A percentile compares a stretch with the other conserved stretches of the same genome.
These are phyloP conservation scores for Tulasnella sp. DNA, from an alignment of 768 basidiomycete species.

Conservation along the genomic window DNA sequence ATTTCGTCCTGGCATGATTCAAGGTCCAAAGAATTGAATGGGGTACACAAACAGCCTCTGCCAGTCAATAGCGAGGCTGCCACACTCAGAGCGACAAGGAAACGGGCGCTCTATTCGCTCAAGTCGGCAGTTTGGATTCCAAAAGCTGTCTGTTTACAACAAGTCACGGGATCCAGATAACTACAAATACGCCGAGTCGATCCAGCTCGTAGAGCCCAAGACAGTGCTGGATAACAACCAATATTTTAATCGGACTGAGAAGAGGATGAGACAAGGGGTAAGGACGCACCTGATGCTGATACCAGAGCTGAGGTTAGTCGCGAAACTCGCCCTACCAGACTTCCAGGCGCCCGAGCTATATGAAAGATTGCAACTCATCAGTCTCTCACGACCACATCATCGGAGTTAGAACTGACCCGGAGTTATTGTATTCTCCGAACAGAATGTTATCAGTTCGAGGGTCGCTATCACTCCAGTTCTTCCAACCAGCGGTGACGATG, in stretches of 20 bases:
- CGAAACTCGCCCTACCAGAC: slow-evolving; percentile 7
- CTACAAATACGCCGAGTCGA: slow-evolving; percentile 15
- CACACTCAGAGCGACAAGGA: no score
- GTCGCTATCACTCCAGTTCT: slow-evolving; percentile 14
- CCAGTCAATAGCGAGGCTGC: no score
- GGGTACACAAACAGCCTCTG: no score
- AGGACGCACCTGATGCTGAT: neutral
- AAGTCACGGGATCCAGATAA: no score
- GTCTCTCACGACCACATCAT: neutral
- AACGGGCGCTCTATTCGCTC: no score
- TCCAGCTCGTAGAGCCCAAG: slow-evolving; percentile 17
- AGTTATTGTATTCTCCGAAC: slow-evolving; percentile 22
- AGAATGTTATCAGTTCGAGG: slow-evolving; percentile 20
- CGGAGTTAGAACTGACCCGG: neutral
- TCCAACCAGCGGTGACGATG: slow-evolving; percentile 22
- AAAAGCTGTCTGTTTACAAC: no score
- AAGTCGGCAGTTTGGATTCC: no score
- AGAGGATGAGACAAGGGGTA: neutral
- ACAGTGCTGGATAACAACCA: slow-evolving; percentile 9
- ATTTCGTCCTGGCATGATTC: no score
- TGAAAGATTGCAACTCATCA: neutral
- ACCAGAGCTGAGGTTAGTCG: slow-evolving; percentile 7
- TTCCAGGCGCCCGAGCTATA: slow-evolving; percentile 11
- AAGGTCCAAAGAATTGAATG: no score
- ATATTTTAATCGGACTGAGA: neutral